Evolutionary conservation across 2,329 filamentous ascomycete genomes (phyloP).

Genomic region (Plectosphaerella cucumerina): DNA sequence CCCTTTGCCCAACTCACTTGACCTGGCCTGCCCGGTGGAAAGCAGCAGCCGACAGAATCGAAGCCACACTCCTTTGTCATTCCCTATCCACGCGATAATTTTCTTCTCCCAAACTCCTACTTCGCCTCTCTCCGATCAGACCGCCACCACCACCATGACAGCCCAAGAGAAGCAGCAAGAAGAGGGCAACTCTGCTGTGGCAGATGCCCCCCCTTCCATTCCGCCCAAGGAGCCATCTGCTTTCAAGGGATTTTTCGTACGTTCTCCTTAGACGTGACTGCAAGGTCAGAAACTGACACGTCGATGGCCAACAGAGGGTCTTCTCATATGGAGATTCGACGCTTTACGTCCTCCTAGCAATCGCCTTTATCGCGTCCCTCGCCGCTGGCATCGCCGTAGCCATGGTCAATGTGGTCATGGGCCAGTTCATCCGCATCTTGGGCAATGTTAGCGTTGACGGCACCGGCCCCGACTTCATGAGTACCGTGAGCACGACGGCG

Average conservation of each 20-base stretch:
- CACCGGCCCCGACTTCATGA: slow-evolving; percentile 15
- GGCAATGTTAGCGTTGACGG: slow-evolving; percentile 11
- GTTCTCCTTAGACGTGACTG: background rate
- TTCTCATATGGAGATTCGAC: background rate
- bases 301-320: background rate
- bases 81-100: too few relatives aligned
- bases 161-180: background rate
- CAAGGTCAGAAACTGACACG: background rate
- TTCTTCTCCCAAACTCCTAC: background rate
- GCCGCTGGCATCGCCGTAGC: slow-evolving; percentile 20
- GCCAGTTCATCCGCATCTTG: slow-evolving; percentile 19
- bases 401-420: slow-evolving; percentile 22
- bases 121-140: background rate
- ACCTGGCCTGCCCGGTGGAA: too few relatives aligned
- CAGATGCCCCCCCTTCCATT: background rate
- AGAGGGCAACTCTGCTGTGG: background rate
- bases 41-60: too few relatives aligned
- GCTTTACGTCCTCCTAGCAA: slow-evolving; percentile 17
- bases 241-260: background rate
- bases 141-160: background rate
- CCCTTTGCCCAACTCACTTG: too few relatives aligned
- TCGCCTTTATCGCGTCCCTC: slow-evolving; percentile 18
- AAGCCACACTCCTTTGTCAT: too few relatives aligned
- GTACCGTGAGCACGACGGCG: slow-evolving; percentile 3
- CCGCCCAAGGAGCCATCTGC: background rate